Evolutionary conservation across 768 basidiomycete species (phyloP).

Genomic region (Boletus subcaerulescens): DNA sequence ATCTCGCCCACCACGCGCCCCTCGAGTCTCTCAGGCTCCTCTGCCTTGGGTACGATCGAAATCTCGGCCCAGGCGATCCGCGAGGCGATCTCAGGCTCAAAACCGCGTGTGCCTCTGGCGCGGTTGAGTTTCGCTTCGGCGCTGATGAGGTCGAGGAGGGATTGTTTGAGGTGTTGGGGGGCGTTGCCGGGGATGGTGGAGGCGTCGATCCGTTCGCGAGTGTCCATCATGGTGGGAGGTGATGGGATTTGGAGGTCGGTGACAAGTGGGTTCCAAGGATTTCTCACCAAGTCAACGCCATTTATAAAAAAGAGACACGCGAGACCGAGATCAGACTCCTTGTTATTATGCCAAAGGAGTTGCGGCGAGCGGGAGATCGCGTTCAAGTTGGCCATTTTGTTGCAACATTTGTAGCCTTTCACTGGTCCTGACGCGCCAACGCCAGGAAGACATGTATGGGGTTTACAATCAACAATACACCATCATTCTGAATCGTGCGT

Average conservation of each 20-base stretch:
- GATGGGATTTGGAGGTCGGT: no score
- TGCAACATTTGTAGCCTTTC: no score
- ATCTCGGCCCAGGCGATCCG: slow-evolving; percentile 38
- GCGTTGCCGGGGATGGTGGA: slow-evolving; percentile 30
- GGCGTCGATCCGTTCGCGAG: slow-evolving; percentile 14
- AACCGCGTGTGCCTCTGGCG: slow-evolving; percentile 15
- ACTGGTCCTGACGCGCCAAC: no score
- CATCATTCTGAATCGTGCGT: not conserved
- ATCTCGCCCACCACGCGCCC: slow-evolving; percentile 45
- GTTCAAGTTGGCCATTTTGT: no score
- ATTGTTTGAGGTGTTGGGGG: slow-evolving; percentile 25
- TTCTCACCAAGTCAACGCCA: no score
- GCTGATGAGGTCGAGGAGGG: slow-evolving; percentile 20
- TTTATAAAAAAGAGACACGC: no score
- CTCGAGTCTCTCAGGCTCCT: slow-evolving; percentile 44
- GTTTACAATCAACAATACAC: no score
- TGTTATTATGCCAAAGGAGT: no score
- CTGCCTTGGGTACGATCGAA: slow-evolving; percentile 41
- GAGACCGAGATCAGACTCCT: no score
- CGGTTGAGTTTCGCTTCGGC: slow-evolving; percentile 1
- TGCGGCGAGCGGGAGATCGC: no score
- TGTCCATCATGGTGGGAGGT: slow-evolving; percentile 3
- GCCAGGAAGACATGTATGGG: no score
- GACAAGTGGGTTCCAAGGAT: no score
- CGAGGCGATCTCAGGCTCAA: slow-evolving; percentile 22